Evolutionary conservation across 768 basidiomycete genomes (phyloP).

Genomic region (Phylloporus arenicola): DNA sequence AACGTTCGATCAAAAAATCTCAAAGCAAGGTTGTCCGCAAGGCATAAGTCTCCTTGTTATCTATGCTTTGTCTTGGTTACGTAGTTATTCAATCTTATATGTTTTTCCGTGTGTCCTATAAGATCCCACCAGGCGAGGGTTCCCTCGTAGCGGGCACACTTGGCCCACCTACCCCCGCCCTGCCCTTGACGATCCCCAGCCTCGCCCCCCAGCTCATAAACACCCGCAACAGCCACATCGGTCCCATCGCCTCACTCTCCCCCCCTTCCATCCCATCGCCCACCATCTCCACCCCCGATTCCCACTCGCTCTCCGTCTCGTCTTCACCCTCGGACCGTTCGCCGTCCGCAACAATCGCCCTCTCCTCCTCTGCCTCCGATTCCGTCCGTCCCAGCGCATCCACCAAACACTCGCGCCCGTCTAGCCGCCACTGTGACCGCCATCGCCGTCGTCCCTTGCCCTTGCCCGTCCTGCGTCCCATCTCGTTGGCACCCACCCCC

Average conservation of each 20-base stretch:
- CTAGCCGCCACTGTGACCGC: constrained; percentile 56
- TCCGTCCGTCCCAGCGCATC: constrained; percentile 68
- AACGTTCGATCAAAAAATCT: constrained; percentile 61
- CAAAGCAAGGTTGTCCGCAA: constrained; percentile 54
- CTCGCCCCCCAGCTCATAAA: constrained; percentile 73
- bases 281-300: constrained; percentile 17
- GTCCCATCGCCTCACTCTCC: constrained; percentile 55
- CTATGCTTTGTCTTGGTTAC: not conserved
- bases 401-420: constrained; percentile 56
- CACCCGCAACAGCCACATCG: constrained; percentile 72
- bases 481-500: constrained; percentile 41
- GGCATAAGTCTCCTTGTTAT: constrained; percentile 5
- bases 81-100: constrained; percentile 5
- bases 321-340: constrained; percentile 27
- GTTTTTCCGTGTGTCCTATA: constrained; percentile 3
- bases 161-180: constrained; percentile 15
- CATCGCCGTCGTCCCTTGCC: constrained; percentile 46
- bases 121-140: constrained; percentile 11
- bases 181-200: constrained; percentile 42
- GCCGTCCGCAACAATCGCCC: constrained; percentile 26
- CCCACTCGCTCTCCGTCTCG: constrained; percentile 29
- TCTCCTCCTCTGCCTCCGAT: constrained; percentile 73
- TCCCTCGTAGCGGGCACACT: constrained; percentile 13
- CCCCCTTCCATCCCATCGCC: constrained; percentile 30
- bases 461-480: constrained; percentile 27